These are phyloP conservation scores for Lepraria neglecta DNA, from an alignment of 495 filamentous ascomycete genomes.

Conservation along the genomic window DNA sequence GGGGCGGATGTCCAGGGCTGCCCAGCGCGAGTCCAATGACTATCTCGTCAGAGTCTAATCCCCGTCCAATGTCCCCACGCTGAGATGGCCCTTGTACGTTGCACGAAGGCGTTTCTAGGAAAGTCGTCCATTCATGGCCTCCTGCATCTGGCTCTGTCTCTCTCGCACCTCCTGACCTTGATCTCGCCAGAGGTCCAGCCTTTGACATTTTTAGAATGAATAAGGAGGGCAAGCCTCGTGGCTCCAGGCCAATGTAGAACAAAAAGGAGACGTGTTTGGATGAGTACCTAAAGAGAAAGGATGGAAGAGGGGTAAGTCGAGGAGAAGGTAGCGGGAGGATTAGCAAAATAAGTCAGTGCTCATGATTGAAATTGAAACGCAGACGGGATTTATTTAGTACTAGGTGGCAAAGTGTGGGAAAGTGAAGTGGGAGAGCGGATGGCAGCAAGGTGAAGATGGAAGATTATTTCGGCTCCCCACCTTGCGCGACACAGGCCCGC, in stretches of 20 bases:
- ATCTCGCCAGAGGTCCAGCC: conserved; percentile 18
- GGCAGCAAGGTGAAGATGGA: neutral
- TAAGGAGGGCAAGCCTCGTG: neutral
- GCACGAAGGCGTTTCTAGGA: conserved; percentile 4
- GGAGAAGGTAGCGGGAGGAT: conserved; percentile 1
- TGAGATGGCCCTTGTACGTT: neutral
- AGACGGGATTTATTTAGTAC: neutral
- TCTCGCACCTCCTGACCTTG: neutral
- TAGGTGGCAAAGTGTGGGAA: conserved; percentile 1
- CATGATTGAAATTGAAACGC: neutral
- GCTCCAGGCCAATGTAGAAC: conserved; percentile 5
- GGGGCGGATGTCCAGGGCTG: conserved; percentile 38
- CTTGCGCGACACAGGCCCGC: neutral
- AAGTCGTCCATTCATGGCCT: neutral
- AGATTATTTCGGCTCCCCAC: conserved; percentile 1
- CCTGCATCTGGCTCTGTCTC: neutral
- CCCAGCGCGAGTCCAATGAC: conserved; percentile 51
- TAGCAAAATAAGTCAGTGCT: neutral
- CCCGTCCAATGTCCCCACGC: conserved; percentile 5
- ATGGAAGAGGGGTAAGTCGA: neutral
- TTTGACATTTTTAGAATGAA: conserved; percentile 13
- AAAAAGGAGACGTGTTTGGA: neutral
- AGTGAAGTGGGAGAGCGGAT: neutral
- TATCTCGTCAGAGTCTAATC: conserved; percentile 27
- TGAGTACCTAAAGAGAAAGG: neutral